Evolutionary conservation across 768 basidiomycete genomes (phyloP).

Genomic region (Russula olivacea): DNA sequence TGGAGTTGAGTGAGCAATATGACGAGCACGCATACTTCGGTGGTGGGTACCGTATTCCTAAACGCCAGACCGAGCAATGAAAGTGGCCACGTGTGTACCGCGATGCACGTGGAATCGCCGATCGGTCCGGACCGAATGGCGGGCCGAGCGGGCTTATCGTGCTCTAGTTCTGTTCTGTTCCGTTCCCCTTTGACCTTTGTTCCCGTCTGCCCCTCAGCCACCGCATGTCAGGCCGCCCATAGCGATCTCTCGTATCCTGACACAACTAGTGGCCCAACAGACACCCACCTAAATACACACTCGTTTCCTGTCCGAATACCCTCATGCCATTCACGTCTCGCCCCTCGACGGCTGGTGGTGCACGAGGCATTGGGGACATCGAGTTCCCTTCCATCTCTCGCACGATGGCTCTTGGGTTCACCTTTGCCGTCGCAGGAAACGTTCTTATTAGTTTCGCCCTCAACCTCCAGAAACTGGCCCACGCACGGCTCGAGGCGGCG

Average conservation of each 20-base stretch:
- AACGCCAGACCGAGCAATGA: not conserved
- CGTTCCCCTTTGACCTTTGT: not conserved
- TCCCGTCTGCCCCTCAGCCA: not conserved
- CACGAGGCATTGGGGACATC: conserved; percentile 27
- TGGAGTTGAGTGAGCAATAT: conserved; percentile 69
- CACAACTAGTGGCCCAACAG: not conserved
- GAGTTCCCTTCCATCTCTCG: conserved; percentile 51
- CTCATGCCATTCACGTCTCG: not conserved
- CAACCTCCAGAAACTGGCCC: conserved; percentile 90
- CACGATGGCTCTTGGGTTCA: conserved; percentile 67
- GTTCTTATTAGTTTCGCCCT: conserved; percentile 85
- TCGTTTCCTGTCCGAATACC: not conserved
- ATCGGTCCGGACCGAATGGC: not conserved
- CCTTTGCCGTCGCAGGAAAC: conserved; percentile 78
- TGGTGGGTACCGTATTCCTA: not conserved
- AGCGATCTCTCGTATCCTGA: not conserved
- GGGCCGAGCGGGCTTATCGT: not conserved
- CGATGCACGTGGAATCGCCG: not conserved
- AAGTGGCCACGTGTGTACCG: not conserved
- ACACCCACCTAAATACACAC: not conserved
- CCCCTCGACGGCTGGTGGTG: not conserved
- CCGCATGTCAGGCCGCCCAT: conserved; percentile 7
- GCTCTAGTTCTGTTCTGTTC: not conserved
- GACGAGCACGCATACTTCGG: conserved; percentile 64
- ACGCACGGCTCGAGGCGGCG: conserved; percentile 54